Evolutionary conservation across 2,329 filamentous ascomycete species (phyloP), one percentile per base, ranked within the genome.

Genomic region (Colletotrichum sojae): DNA sequence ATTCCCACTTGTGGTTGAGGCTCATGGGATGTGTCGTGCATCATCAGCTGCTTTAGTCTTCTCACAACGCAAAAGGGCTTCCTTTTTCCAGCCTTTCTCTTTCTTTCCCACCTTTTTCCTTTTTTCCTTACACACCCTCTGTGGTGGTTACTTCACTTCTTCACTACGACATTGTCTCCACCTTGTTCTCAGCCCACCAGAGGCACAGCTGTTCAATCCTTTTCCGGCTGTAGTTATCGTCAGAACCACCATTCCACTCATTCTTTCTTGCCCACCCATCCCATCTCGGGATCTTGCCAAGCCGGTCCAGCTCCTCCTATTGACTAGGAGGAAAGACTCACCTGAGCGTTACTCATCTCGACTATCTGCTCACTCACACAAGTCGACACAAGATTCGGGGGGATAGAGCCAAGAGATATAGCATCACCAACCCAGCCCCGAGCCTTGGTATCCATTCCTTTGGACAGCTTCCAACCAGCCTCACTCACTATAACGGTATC

Each of bases 1-100:
- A 70, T 70, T 70, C 67, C 67, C 67, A 53, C 45, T 40, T 55
- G 67, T 63, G 64, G 57, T 70, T 54, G 64, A 63, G 52, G 53
- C 67, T 68, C 27, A 49, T 55, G 36, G 22, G 25, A 52, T 53
- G 6, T 39, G 61, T 57, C 40, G 22, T 51, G 20, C 43, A 53
- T 27, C 51, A 22, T 27, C 51, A 22, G 36, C 25, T 52, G 67
- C 25, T 62, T 36, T 63, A 49, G 57, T 57, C 40, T 58, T 45
- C 49, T 27, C 20, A 27, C 48, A 15, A 62, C 48, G 59, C 48
- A 62, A 36, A 62, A 36, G 54, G 49, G 46, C 56, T 18, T 27
- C 53, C 25, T 57, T 39, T 20, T 31, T 36, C 52, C 20, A 45
- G n/a, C 59, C 25, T 59, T 69, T 69, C 36, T 36, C 16, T 20